A percentile compares a stretch with the other conserved stretches of the same genome.
These are phyloP conservation scores for Puccinia hordei DNA, from an alignment of 1,284 basidiomycete species.

Conservation along the genomic window DNA sequence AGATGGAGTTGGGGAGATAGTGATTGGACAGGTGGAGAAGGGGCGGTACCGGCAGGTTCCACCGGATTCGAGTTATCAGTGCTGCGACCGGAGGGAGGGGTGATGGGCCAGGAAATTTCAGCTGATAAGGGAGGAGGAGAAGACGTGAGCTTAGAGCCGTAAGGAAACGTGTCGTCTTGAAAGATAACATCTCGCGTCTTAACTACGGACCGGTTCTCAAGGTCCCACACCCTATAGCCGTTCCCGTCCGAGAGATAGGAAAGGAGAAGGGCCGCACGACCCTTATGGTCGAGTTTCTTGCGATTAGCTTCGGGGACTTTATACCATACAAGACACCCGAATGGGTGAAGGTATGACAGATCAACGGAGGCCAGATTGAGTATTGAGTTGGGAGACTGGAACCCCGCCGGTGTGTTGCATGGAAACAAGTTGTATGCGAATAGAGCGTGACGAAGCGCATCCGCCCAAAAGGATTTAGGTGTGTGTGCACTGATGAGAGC, in stretches of 20 bases:
- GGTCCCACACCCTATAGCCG: conserved; percentile 13
- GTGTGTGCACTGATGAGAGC: too few relatives aligned
- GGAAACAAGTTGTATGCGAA: background rate
- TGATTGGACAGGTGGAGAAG: too few relatives aligned
- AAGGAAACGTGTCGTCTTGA: too few relatives aligned
- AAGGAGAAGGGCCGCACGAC: background rate
- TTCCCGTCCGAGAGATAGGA: background rate
- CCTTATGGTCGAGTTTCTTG: background rate
- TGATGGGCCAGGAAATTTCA: too few relatives aligned
- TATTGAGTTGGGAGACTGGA: background rate
- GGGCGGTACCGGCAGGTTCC: too few relatives aligned
- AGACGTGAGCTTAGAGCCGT: too few relatives aligned
- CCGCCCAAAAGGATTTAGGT: background rate
- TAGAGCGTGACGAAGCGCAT: conserved; percentile 8
- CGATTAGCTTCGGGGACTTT: background rate
- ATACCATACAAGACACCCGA: background rate
- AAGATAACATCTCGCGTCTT: too few relatives aligned
- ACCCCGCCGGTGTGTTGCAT: conserved; percentile 8
- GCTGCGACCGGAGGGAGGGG: too few relatives aligned
- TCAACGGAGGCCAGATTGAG: background rate
- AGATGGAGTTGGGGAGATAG: too few relatives aligned
- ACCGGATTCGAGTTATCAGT: too few relatives aligned
- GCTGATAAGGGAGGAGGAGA: too few relatives aligned
- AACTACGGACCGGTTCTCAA: background rate
- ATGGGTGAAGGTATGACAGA: too few relatives aligned